Conservation (phyloP, 176 grass and related monocot genomes). For the Musa itinerans region DNA sequence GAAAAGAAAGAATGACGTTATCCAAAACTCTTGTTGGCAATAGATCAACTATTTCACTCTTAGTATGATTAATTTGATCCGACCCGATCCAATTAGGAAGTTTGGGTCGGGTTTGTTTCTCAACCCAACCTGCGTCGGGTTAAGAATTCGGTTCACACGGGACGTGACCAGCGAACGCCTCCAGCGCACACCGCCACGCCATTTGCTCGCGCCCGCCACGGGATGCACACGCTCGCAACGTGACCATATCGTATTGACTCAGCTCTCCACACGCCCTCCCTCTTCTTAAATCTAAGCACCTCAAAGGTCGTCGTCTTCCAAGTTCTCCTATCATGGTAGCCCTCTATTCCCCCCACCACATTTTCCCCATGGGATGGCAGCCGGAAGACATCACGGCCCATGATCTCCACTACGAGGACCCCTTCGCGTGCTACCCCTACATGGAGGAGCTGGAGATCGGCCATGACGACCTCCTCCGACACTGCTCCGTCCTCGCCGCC, state of each 20-base stretch:
- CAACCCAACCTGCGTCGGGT: too few species aligned
- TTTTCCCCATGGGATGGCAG: slow-evolving; percentile 7
- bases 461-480: slow-evolving; percentile 24
- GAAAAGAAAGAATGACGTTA: too few species aligned
- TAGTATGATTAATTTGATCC: too few species aligned
- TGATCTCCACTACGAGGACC: slow-evolving; percentile 26
- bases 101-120: too few species aligned
- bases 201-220: background rate
- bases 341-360: background rate
- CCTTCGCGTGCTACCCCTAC: slow-evolving; percentile 34
- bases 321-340: background rate
- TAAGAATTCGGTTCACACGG: too few species aligned
- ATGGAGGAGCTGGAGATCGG: slow-evolving; percentile 37
- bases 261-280: too few species aligned
- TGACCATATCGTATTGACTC: background rate
- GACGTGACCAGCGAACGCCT: background rate
- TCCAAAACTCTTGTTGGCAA: too few species aligned
- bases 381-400: background rate
- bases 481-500: slow-evolving; percentile 8
- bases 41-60: too few species aligned
- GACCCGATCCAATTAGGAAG: too few species aligned
- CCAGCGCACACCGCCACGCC: background rate
- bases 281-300: too few species aligned
- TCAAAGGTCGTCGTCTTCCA: background rate
- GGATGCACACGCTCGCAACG: background rate